Base-by-base conservation (phyloP, 805 yeast species). In the Candida hispaniensis region DNA sequence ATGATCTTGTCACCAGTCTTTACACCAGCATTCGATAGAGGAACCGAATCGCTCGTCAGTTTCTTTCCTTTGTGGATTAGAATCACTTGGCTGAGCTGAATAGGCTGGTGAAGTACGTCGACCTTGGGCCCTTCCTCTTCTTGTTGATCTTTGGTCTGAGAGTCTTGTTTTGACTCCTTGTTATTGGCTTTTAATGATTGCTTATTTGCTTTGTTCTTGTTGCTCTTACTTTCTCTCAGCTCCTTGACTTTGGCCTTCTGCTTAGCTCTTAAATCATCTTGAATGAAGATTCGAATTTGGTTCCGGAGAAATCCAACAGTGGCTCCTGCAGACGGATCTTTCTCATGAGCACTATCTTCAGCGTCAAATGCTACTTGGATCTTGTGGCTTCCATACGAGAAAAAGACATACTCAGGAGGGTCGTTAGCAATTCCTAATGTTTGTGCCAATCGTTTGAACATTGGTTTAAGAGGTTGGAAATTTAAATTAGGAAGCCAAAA, bases 251-350 rank as follows among this genome's bases (percentile, higher is more conserved):
- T 27, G 5, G 43, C 60, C n/a, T 25, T 25, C 9, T 26, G 32
- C 16, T 14, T 18, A 30, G 26, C 32, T 15, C 17, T 14, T 20
- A 18, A 16, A 26, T 26, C 30, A 21, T 26, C 71, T 39, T 65
- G 63, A 45, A 78, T 69, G 42, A 79, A 61, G 24, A 63, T 57
- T 20, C 74, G 65, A 3, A 75, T 56, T 49, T 73, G 77, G 2
- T 54, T 45, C 42, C 83, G 66, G 38, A 83, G 61, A 43, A 75
- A 72, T 11, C 61, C 66, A 19, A 86, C 63, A 12, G 75, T 69
- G 7, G 86, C 72, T 1, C 93, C 93, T 33, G 66, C 41, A 72
- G 86, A 4, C 75, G 77, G 38, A 39, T 79, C 70, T 42, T 68
- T 68, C 56, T 40, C 59, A 19, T 52, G 52, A 41, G 71, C 73